Percentiles rank a stretch among this genome's conserved stretches.
These are phyloP conservation scores for Aspergillus udagawae DNA, from an alignment of 2,329 filamentous ascomycete genomes.

Conservation along the genomic window DNA sequence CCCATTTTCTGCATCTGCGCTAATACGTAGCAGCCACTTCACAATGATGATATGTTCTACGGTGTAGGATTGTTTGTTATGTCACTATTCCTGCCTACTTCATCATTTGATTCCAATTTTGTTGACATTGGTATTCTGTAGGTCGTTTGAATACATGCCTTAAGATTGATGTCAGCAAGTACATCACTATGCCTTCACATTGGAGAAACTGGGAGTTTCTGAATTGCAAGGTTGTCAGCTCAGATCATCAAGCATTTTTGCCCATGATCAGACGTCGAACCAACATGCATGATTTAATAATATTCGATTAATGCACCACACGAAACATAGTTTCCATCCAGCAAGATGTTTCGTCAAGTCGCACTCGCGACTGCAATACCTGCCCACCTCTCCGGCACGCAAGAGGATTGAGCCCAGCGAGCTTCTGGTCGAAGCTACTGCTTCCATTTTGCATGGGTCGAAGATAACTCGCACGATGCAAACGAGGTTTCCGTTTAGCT, in stretches of 20 bases:
- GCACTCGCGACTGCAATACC: neutral
- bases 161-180: neutral
- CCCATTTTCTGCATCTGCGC: neutral
- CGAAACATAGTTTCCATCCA: neutral
- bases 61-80: neutral
- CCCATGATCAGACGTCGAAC: neutral
- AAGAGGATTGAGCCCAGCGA: neutral
- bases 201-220: neutral
- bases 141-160: neutral
- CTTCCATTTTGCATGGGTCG: neutral
- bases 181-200: neutral
- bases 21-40: neutral
- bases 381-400: neutral
- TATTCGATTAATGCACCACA: neutral
- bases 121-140: neutral
- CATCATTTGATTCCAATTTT: neutral
- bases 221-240: neutral
- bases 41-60: neutral
- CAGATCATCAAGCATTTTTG: neutral
- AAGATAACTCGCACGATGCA: neutral
- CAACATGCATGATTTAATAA: neutral
- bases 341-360: neutral
- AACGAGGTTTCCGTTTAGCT: neutral
- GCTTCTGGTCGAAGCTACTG: neutral
- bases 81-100: neutral